Base-by-base conservation (phyloP, 768 basidiomycete genomes). In the Dacryopinax spathularia region DNA sequence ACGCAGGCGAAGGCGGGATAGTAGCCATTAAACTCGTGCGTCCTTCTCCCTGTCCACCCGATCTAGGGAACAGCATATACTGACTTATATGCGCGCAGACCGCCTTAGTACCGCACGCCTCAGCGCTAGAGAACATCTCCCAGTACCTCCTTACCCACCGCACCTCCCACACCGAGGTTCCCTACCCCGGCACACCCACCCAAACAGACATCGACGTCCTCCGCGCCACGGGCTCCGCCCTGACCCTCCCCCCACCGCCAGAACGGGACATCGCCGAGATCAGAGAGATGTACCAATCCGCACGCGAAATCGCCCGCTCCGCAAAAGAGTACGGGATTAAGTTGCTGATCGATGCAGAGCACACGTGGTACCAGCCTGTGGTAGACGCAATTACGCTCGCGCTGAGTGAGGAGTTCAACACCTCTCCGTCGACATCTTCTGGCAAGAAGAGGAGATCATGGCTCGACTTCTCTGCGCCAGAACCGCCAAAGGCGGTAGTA, bases 331-430 rank as follows among this genome's bases (percentile, higher is more conserved):
- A 82, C 35, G 82, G 82, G 2, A 83, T 94, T 0, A 81, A 81
- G 66, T 74, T 96, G 33, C 82, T 88, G 56, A 76, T 96, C 43
- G 92, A 95, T 70, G 91, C 93, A 0, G 93, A 96, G 71, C 83
- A 92, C 70, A 74, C 76, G 1, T 75, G 72, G 64, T 67, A 64
- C n/a, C 60, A 88, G 75, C 90, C 92, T 10, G 91, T 91, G 0
- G 79, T 96, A 31, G 93, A 95, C 72, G 87, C 88, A 0, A 81
- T 87, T 63, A 83, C 87, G 4, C 75, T 88, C 22, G 78, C 85
- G 2, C 78, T 96, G 20, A 89, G 88, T 79, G 80, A 83, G 20
- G 79, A 81, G 65, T 96, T 88, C 75, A 95, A 96, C 74, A 78
- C 66, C 35, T 41, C 44, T 72, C n/a, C 67, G 3, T 12, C 29